Conservation (phyloP, 148 eudicot genomes). For the Limonium bicolor region DNA sequence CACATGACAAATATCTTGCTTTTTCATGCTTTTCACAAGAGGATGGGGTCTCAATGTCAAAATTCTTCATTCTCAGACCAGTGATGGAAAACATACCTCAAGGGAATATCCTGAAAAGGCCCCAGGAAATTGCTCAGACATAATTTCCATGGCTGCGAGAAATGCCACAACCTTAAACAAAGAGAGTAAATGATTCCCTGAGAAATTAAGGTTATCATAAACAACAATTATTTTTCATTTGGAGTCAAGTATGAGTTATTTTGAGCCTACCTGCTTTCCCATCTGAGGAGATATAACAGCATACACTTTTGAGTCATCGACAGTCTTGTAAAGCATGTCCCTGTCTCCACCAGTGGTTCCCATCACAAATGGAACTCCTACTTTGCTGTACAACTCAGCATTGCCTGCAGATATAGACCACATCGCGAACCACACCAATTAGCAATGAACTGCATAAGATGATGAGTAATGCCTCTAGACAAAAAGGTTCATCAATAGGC, state of each 20-base stretch:
- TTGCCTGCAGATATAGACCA: constrained; percentile 47
- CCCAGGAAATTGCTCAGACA: constrained; percentile 92
- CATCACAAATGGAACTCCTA: constrained; percentile 97
- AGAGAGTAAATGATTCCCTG: constrained; percentile 1
- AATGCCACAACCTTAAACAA: constrained; percentile 77
- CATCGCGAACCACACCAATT: too few species aligned
- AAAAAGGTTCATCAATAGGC: too few species aligned
- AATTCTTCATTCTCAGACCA: too few species aligned
- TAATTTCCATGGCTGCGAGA: constrained; percentile 92
- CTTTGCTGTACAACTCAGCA: constrained; percentile 74
- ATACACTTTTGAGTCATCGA: constrained; percentile 50
- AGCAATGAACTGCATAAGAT: too few species aligned
- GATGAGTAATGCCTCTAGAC: too few species aligned
- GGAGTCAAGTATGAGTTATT: too few species aligned
- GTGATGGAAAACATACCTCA: constrained; percentile 25
- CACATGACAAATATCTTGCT: background rate
- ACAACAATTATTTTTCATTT: too few species aligned
- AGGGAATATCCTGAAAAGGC: constrained; percentile 80
- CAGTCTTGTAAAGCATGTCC: constrained; percentile 65
- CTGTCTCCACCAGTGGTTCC: constrained; percentile 98
- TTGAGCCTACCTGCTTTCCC: constrained; percentile 78
- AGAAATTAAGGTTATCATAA: background rate
- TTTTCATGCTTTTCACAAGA: background rate
- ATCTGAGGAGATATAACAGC: constrained; percentile 95
- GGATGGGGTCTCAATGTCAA: background rate